These are phyloP conservation scores for Pyricularia sp. DNA, from an alignment of 2,329 filamentous ascomycete genomes.

Conservation along the genomic window DNA sequence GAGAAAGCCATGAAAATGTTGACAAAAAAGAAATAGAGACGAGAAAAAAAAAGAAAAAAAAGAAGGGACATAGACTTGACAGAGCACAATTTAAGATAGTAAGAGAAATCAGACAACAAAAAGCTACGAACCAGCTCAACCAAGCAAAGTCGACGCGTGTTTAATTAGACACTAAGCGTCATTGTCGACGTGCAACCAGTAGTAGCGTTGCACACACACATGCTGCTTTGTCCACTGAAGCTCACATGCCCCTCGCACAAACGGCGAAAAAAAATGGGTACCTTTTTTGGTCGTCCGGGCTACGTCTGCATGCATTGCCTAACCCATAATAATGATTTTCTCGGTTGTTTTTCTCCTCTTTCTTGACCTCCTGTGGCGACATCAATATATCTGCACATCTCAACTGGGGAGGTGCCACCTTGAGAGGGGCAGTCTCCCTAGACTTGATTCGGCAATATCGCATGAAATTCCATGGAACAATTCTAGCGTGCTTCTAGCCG, in stretches of 20 bases:
- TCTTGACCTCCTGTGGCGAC: not conserved
- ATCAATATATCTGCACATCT: not conserved
- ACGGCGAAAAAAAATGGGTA: not conserved
- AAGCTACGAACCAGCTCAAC: not conserved
- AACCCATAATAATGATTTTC: not conserved
- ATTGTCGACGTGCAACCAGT: not conserved
- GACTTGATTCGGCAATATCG: not conserved
- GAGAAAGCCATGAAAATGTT: not conserved
- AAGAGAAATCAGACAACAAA: not conserved
- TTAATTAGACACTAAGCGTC: not conserved
- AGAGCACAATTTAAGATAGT: too few species aligned
- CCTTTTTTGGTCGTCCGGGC: not conserved
- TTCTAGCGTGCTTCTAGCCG: conserved; percentile 3
- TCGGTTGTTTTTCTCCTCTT: not conserved
- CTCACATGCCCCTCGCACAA: not conserved
- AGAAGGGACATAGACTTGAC: too few species aligned
- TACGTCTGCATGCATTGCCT: not conserved
- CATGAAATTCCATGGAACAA: not conserved
- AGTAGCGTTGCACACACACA: not conserved
- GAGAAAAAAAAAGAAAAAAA: too few species aligned
- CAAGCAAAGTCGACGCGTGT: not conserved
- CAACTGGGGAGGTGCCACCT: not conserved
- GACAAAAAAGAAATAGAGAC: too few species aligned
- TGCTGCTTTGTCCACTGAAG: not conserved
- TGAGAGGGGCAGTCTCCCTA: not conserved